Conservation (phyloP, 129 eudicot genomes). For the Flaveria ramosissima region DNA sequence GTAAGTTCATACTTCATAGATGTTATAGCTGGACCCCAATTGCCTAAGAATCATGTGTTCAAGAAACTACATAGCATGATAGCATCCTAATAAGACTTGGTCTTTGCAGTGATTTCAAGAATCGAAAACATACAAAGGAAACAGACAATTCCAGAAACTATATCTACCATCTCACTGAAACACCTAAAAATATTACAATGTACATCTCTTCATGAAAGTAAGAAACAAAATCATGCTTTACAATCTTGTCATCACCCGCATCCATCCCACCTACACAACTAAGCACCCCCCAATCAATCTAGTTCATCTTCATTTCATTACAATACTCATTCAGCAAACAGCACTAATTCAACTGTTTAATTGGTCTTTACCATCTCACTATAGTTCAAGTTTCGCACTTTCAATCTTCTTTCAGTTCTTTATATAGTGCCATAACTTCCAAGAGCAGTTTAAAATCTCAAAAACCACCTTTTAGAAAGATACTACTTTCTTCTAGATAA, state of each 20-base stretch:
- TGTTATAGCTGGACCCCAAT: not conserved
- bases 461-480: not conserved
- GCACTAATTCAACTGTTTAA: not conserved
- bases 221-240: slow-evolving; percentile 15
- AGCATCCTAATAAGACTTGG: not conserved
- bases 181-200: slow-evolving; percentile 4
- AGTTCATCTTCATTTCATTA: not conserved
- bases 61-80: not conserved
- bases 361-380: slow-evolving; percentile 13
- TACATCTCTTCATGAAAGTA: not conserved
- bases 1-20: not conserved
- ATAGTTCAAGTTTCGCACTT: not conserved
- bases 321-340: slow-evolving; percentile 11
- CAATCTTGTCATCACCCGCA: not conserved
- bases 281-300: slow-evolving; percentile 14
- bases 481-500: not conserved
- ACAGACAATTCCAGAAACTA: slow-evolving; percentile 12
- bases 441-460: not conserved
- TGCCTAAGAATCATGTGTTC: not conserved
- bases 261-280: slow-evolving; percentile 15
- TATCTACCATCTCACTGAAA: slow-evolving; percentile 7
- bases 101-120: not conserved
- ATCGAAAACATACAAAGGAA: not conserved
- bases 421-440: not conserved
- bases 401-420: not conserved